Percentiles rank a stretch among this genome's conserved stretches.
These are phyloP conservation scores for Mentha longifolia DNA, from an alignment of 257 asterid species.

Conservation along the genomic window DNA sequence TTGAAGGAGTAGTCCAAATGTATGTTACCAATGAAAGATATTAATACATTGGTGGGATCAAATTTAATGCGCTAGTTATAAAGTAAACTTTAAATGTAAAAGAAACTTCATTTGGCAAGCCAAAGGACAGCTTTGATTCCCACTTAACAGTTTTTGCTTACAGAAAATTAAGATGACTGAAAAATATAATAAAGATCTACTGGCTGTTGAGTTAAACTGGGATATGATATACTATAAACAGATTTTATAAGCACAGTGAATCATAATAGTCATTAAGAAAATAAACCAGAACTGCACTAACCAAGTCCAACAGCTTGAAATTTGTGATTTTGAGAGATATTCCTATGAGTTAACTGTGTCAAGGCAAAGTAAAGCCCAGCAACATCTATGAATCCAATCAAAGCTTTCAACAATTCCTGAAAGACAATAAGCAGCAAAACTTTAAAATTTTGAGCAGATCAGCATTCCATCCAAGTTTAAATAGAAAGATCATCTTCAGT, in stretches of 20 bases:
- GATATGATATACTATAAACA: not conserved
- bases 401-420: constrained; percentile 91
- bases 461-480: not conserved
- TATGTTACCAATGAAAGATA: not conserved
- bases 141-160: not conserved
- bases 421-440: constrained; percentile 16
- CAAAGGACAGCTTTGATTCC: not conserved
- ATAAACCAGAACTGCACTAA: constrained; percentile 42
- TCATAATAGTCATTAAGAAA: not conserved
- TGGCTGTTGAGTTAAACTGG: not conserved
- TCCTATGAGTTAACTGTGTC: constrained; percentile 95
- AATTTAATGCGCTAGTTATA: not conserved
- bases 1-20: constrained; percentile 8
- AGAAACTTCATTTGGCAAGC: not conserved
- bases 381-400: constrained; percentile 93
- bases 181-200: not conserved
- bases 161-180: constrained; percentile 7
- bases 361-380: constrained; percentile 96
- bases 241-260: not conserved
- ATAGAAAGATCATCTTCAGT: constrained; percentile 3
- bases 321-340: constrained; percentile 96
- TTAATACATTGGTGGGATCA: not conserved
- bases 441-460: constrained; percentile 10
- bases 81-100: not conserved
- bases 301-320: constrained; percentile 99